Evolutionary conservation across 768 basidiomycete genomes (phyloP).

Genomic region (Lactarius hatsudake): DNA sequence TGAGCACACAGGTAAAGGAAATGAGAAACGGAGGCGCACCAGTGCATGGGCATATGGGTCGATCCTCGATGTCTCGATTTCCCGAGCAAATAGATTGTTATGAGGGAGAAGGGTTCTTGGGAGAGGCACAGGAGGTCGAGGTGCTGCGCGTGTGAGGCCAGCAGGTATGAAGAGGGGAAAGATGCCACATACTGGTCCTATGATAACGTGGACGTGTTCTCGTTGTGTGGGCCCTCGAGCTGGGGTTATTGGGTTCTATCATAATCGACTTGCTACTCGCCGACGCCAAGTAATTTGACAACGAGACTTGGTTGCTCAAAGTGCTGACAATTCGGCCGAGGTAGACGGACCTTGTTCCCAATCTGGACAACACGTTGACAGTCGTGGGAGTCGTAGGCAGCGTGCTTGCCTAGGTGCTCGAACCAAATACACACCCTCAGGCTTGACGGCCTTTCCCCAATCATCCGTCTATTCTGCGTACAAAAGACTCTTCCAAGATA

Average conservation of each 20-base stretch:
- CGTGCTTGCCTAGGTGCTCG: background rate
- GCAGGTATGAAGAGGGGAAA: background rate
- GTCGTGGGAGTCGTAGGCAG: too few species aligned
- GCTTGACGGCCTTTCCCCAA: too few species aligned
- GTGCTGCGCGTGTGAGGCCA: constrained; percentile 37
- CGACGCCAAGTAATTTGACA: background rate
- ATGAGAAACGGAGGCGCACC: constrained; percentile 10
- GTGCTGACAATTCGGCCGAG: background rate
- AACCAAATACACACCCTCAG: background rate
- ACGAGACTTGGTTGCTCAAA: background rate
- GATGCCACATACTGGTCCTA: constrained; percentile 71
- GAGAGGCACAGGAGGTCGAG: constrained; percentile 82
- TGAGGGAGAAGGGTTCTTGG: constrained; percentile 85
- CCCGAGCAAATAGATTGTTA: constrained; percentile 49
- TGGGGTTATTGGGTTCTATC: constrained; percentile 51
- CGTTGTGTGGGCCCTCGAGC: constrained; percentile 81
- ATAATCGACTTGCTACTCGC: too few species aligned
- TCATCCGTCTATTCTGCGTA: background rate
- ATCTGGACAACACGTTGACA: too few species aligned
- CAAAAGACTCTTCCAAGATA: background rate
- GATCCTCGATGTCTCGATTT: background rate
- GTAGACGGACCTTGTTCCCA: too few species aligned
- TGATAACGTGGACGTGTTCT: constrained; percentile 94
- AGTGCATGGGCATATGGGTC: constrained; percentile 14
- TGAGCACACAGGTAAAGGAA: background rate